Percentiles rank a stretch among this genome's conserved stretches.
These are phyloP conservation scores for Hippophae gyantsensis DNA, from an alignment of 306 rosid species.

Conservation along the genomic window DNA sequence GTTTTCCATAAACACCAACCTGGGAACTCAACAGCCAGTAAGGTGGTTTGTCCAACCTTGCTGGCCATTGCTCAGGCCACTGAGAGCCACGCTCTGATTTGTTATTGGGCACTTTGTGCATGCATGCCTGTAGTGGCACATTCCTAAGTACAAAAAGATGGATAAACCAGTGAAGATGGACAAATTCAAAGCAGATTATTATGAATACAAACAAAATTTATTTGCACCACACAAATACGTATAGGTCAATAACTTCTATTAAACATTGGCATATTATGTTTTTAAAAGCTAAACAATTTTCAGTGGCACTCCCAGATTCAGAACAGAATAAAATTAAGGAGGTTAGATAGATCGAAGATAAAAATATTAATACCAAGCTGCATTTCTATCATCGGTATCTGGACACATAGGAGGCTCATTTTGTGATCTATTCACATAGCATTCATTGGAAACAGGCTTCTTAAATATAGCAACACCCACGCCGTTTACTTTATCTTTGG, in stretches of 20 bases:
- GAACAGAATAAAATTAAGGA: not conserved
- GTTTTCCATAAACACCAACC: constrained; percentile 47
- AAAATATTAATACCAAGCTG: constrained; percentile 46
- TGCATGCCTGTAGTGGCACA: constrained; percentile 52
- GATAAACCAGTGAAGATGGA: not conserved
- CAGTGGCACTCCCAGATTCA: too few species aligned
- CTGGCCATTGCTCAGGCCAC: constrained; percentile 75
- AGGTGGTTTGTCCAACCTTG: constrained; percentile 68
- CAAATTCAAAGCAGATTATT: too few species aligned
- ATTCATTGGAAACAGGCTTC: constrained; percentile 71
- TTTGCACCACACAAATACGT: not conserved
- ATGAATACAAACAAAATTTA: not conserved
- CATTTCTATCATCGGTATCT: constrained; percentile 61
- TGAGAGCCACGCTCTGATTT: constrained; percentile 51
- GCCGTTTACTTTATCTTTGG: constrained; percentile 50
- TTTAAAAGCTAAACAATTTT: too few species aligned
- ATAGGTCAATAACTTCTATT: too few species aligned
- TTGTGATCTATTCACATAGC: constrained; percentile 39
- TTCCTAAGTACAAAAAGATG: constrained; percentile 41
- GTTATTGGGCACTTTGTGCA: constrained; percentile 54
- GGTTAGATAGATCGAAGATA: not conserved
- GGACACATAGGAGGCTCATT: constrained; percentile 65
- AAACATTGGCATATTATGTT: too few species aligned
- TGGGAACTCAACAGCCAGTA: constrained; percentile 66
- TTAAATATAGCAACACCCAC: constrained; percentile 73